Evolutionary conservation across 352 stramenopile species (phyloP).

Genomic region (Phytophthora syringae): DNA sequence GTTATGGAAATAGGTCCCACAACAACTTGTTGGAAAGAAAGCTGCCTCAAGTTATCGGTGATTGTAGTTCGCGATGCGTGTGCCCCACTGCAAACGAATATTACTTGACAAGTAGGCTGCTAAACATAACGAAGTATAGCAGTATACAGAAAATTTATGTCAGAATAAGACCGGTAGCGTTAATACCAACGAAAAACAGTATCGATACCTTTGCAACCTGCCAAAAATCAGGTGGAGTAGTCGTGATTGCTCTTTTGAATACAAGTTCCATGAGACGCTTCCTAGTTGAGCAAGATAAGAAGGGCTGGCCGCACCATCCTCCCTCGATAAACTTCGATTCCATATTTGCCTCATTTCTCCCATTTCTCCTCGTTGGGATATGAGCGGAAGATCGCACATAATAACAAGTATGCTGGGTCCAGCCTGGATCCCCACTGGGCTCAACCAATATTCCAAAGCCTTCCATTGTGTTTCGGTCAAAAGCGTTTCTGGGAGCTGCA

Average conservation of each 20-base stretch:
- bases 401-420: constrained; percentile 43
- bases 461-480: constrained; percentile 44
- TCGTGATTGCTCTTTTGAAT: constrained; percentile 43
- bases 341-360: constrained; percentile 25
- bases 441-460: constrained; percentile 38
- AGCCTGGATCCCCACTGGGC: background rate
- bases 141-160: background rate
- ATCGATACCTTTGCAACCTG: constrained; percentile 36
- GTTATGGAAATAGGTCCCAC: constrained; percentile 49
- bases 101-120: constrained; percentile 44
- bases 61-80: constrained; percentile 46
- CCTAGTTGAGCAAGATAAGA: background rate
- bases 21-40: constrained; percentile 55
- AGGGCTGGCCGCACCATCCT: background rate
- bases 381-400: constrained; percentile 61
- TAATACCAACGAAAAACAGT: background rate
- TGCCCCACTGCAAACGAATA: constrained; percentile 50
- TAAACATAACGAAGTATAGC: constrained; percentile 14
- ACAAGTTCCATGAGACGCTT: constrained; percentile 44
- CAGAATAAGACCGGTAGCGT: background rate
- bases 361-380: constrained; percentile 16
- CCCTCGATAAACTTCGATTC: constrained; percentile 1
- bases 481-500: constrained; percentile 36
- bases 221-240: constrained; percentile 49
- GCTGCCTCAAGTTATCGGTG: constrained; percentile 23